phyloP scores from a whole-genome alignment of 1,139 yeast genomes.

The Candida sanyaensis region DNA sequence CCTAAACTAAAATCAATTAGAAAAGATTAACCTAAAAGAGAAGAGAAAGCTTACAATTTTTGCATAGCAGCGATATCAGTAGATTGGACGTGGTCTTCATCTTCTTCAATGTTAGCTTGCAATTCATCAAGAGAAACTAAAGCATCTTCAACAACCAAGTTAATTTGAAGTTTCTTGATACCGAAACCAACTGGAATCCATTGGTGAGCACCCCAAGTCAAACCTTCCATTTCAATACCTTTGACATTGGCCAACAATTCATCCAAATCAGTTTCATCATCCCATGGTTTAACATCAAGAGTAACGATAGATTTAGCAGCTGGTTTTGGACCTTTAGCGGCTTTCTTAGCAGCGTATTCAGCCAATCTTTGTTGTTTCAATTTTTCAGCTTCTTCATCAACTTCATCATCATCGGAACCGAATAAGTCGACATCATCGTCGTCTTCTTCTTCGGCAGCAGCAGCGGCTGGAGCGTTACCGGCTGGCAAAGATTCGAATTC shows the following conservation, averaged over 20 bases:
- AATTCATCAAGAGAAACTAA: slow-evolving; percentile 91
- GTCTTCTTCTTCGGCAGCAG: slow-evolving; percentile 71
- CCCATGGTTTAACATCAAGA: slow-evolving; percentile 99
- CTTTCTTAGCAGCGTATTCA: slow-evolving; percentile 97
- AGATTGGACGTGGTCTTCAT: slow-evolving; percentile 99
- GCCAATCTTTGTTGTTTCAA: slow-evolving; percentile 97
- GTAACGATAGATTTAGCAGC: slow-evolving; percentile 98
- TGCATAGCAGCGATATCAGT: slow-evolving; percentile 98
- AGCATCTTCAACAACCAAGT: slow-evolving; percentile 97
- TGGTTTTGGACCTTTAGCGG: slow-evolving; percentile 94
- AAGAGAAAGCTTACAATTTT: slow-evolving; percentile 65
- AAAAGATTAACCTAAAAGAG: no score
- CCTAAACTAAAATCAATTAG: no score
- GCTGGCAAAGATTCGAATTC: slow-evolving; percentile 86
- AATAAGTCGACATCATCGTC: slow-evolving; percentile 92
- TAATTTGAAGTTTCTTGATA: slow-evolving; percentile 98
- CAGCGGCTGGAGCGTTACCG: slow-evolving; percentile 51
- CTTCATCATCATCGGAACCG: slow-evolving; percentile 94
- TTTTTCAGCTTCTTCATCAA: slow-evolving; percentile 95
- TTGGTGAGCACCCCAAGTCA: slow-evolving; percentile 97
- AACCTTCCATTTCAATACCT: slow-evolving; percentile 85
- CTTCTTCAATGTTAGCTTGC: slow-evolving; percentile 83
- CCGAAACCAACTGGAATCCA: slow-evolving; percentile 98
- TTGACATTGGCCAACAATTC: slow-evolving; percentile 85
- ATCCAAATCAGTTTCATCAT: slow-evolving; percentile 96